These are phyloP conservation scores for Kalanchoe fedtschenkoi DNA, from an alignment of 164 flowering plant species.

Conservation along the genomic window DNA sequence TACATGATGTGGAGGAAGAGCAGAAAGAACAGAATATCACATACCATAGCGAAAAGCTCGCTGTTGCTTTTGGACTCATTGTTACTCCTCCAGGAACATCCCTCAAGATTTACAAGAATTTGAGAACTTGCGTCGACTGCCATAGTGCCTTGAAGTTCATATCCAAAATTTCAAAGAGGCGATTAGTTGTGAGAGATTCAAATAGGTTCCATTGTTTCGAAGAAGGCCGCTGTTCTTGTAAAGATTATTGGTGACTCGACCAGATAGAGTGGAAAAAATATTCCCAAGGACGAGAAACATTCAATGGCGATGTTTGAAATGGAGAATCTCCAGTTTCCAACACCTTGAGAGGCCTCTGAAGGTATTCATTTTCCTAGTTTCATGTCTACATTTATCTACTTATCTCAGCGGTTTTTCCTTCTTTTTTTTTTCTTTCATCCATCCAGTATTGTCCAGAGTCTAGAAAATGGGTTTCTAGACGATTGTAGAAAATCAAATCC, in stretches of 20 bases:
- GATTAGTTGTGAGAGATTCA: conserved; percentile 28
- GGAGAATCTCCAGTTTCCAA: not conserved
- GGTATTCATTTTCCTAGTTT: not conserved
- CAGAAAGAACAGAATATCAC: conserved; percentile 28
- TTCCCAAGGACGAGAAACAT: not conserved
- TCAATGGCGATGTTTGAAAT: not conserved
- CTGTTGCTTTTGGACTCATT: conserved; percentile 29
- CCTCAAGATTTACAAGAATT: conserved; percentile 27
- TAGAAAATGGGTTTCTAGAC: not conserved
- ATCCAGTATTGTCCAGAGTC: not conserved
- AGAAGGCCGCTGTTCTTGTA: conserved; percentile 30
- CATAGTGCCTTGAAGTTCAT: conserved; percentile 27
- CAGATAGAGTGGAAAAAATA: not conserved
- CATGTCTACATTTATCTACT: not conserved
- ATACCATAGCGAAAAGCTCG: conserved; percentile 33
- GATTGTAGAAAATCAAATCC: not conserved
- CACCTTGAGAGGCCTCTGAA: not conserved
- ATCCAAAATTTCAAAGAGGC: conserved; percentile 23
- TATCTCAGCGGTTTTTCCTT: not conserved
- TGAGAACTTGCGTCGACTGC: conserved; percentile 35
- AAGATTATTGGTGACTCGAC: conserved; percentile 26
- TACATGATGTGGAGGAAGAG: conserved; percentile 38
- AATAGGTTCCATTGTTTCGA: conserved; percentile 29
- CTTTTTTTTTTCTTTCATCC: not conserved
- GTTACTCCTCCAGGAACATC: conserved; percentile 19